A percentile compares a stretch with the other conserved stretches of the same genome.
Evolutionary conservation across 1,284 basidiomycete genomes (phyloP).

Genomic region (Cutaneotrichosporon cyanovorans): DNA sequence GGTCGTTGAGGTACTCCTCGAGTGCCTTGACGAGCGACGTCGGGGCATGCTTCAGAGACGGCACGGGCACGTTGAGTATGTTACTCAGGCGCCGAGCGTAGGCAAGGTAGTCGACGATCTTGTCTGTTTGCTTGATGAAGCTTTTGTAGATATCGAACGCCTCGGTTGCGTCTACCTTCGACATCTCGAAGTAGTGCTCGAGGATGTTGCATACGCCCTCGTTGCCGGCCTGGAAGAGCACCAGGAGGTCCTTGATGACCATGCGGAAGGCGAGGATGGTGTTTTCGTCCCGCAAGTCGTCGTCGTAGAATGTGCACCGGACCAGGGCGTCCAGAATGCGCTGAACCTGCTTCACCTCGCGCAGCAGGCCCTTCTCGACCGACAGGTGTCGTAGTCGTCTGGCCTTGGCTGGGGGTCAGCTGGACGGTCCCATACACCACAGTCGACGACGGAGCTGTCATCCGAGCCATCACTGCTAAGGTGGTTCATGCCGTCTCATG

Average conservation of each 20-base stretch:
- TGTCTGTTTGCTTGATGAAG: constrained; percentile 91
- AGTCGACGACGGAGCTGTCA: background rate
- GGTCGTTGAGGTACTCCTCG: constrained; percentile 91
- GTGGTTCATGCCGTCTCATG: no score
- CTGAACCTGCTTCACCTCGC: constrained; percentile 88
- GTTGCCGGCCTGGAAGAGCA: constrained; percentile 93
- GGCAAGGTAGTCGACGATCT: constrained; percentile 87
- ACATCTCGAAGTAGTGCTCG: constrained; percentile 99
- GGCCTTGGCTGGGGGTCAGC: constrained; percentile 30
- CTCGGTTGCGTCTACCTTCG: constrained; percentile 76
- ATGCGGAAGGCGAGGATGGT: constrained; percentile 82
- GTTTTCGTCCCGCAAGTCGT: constrained; percentile 86
- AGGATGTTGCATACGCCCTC: constrained; percentile 97
- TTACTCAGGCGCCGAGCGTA: constrained; percentile 88
- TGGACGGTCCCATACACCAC: background rate
- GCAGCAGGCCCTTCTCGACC: constrained; percentile 88
- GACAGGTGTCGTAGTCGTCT: constrained; percentile 81
- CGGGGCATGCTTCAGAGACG: constrained; percentile 91
- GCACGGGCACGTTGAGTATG: constrained; percentile 84
- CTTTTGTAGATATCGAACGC: constrained; percentile 84
- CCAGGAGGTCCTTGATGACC: constrained; percentile 93
- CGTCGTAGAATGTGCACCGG: constrained; percentile 84
- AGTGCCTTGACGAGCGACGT: constrained; percentile 85
- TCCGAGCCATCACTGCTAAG: no score
- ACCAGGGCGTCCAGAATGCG: constrained; percentile 77